Evolutionary conservation across 2,329 filamentous ascomycete species (phyloP).

Genomic region (Beauveria brongniartii): DNA sequence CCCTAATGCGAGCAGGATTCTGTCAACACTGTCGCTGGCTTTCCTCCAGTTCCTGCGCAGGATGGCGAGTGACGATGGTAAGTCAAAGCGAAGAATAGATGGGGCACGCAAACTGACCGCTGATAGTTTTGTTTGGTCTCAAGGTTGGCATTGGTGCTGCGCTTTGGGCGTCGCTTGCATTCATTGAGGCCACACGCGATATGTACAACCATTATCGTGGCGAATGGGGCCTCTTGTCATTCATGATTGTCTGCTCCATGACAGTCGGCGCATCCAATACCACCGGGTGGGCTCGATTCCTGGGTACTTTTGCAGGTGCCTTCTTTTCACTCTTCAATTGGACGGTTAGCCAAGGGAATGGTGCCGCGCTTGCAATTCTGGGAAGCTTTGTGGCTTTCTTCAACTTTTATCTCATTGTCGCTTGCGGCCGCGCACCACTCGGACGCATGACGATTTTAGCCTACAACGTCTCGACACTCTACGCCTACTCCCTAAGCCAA

Average conservation of each 20-base stretch:
- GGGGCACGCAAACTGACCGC: neutral
- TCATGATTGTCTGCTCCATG: conserved; percentile 95
- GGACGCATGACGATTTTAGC: conserved; percentile 86
- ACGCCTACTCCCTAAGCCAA: conserved; percentile 77
- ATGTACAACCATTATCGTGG: conserved; percentile 77
- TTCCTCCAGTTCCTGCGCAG: conserved; percentile 34
- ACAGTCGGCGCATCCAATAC: conserved; percentile 89
- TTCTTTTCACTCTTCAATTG: conserved; percentile 65
- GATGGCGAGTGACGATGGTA: conserved; percentile 41
- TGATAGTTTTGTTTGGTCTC: conserved; percentile 59
- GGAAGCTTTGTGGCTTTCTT: conserved; percentile 71
- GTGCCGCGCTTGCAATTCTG: conserved; percentile 61
- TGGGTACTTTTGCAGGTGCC: conserved; percentile 74
- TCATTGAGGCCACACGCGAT: conserved; percentile 63
- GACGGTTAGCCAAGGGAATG: conserved; percentile 64
- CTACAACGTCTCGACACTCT: conserved; percentile 85
- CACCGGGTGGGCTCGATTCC: conserved; percentile 72
- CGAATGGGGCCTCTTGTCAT: conserved; percentile 90
- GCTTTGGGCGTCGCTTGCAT: conserved; percentile 75
- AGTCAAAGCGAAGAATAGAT: conserved; percentile 14
- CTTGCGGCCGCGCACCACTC: conserved; percentile 70
- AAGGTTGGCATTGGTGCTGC: conserved; percentile 84
- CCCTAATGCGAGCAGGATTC: conserved; percentile 30
- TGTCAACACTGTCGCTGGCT: conserved; percentile 32
- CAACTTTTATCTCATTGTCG: conserved; percentile 80